Evolutionary conservation across 495 filamentous ascomycete species (phyloP).

Genomic region (Physcia stellaris): DNA sequence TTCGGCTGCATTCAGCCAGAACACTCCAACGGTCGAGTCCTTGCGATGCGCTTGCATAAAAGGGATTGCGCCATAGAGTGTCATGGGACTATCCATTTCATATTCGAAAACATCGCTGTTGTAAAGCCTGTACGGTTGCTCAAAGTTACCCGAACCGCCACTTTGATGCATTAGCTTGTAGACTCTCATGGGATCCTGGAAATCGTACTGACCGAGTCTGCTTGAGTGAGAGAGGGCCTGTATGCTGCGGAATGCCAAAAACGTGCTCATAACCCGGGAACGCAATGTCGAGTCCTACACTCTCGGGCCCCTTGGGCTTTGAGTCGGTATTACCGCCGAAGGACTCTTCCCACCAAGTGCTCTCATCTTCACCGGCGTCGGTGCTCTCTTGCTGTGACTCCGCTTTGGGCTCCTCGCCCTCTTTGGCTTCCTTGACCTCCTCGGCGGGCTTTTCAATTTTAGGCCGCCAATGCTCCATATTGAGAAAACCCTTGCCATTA

Average conservation of each 20-base stretch:
- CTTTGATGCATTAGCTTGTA: no score
- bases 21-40: constrained; percentile 88
- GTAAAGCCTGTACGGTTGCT: constrained; percentile 89
- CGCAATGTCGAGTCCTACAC: constrained; percentile 76
- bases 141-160: constrained; percentile 71
- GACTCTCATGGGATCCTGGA: no score
- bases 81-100: constrained; percentile 93
- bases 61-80: constrained; percentile 89
- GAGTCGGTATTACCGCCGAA: constrained; percentile 91
- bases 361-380: constrained; percentile 48
- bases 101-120: constrained; percentile 98
- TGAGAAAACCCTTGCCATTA: constrained; percentile 76
- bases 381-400: constrained; percentile 27
- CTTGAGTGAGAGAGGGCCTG: constrained; percentile 74
- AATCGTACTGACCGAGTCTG: constrained; percentile 53
- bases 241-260: constrained; percentile 89
- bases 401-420: constrained; percentile 33
- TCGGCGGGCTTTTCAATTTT: constrained; percentile 75
- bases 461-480: constrained; percentile 88
- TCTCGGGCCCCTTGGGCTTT: constrained; percentile 83
- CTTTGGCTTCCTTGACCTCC: constrained; percentile 33
- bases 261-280: constrained; percentile 89
- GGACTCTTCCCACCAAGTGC: constrained; percentile 93
- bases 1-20: constrained; percentile 96
- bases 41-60: constrained; percentile 95